Evolutionary conservation across 768 basidiomycete species (phyloP), one percentile per base, ranked within the genome.

Genomic region (Piloderma croceum): DNA sequence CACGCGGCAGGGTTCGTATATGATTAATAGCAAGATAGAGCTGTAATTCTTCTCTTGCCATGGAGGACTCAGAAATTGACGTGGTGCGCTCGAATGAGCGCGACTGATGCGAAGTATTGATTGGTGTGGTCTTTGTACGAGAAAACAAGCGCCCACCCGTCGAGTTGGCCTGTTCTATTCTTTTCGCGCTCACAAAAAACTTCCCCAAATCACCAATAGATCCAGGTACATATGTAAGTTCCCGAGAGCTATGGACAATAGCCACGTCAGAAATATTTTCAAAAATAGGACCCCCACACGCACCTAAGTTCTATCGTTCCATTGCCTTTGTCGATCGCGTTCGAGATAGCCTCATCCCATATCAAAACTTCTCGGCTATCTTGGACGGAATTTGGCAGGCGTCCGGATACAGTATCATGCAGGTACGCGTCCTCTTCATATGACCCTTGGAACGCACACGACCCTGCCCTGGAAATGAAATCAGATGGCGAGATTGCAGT

Each of bases 251-350:
- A 35, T 24, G 31, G n/a, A 44, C 31, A n/a, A n/a, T n/a, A n/a
- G n/a, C 36, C 32, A 43, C 31, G 31, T 22, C 21, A 23, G 44
- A 42, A 45, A 27, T 15, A 20, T 10, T 7, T 17, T 17, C 20
- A 31, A 40, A 41, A 25, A 38, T 7, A 39, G 23, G 29, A 47
- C 19, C 4, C 42, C 15, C 36, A 35, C 24, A 62, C 67, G 34
- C 55, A 81, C 83, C 67, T 68, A n/a, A 85, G 61, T 37, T 73
- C 64, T 39, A 84, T 70, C 34, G 62, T 60, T 7, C 76, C 73
- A 38, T 69, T 58, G 3, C 68, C 72, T 3, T 60, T 63, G 41
- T 78, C 71, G 20, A 80, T 62, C 0, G 71, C 69, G 12, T 51
- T 50, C 1, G 57, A 56, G 31, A 71, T 63, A 1, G 68, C 73